phyloP scores from a whole-genome alignment of 2,329 filamentous ascomycete species.

The Orbilia javanica region DNA sequence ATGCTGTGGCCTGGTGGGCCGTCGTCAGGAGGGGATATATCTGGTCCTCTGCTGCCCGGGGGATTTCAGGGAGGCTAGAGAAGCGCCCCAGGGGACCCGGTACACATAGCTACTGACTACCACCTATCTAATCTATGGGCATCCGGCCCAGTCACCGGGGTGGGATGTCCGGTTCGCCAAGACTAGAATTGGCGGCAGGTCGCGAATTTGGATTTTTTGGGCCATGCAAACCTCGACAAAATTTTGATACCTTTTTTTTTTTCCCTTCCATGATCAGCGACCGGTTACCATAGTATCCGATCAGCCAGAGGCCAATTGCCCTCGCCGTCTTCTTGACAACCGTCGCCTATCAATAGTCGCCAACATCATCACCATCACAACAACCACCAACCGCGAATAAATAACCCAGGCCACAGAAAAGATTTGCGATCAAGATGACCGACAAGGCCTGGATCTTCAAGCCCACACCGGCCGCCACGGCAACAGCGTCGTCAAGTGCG shows the following conservation, averaged over 20 bases:
- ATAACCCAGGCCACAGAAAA: neutral
- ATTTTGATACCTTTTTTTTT: constrained; percentile 7
- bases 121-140: too few species aligned
- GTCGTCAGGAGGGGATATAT: constrained; percentile 22
- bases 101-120: too few species aligned
- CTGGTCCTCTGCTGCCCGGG: constrained; percentile 4
- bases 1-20: neutral
- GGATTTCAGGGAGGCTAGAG: neutral
- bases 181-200: constrained; percentile 11
- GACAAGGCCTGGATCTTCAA: constrained; percentile 30
- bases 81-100: neutral
- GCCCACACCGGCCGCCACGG: neutral
- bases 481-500: neutral
- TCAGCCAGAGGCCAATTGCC: constrained; percentile 5
- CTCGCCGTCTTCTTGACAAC: neutral
- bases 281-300: neutral
- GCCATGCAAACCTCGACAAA: constrained; percentile 7
- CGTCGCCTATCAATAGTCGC: neutral
- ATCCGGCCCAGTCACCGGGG: neutral
- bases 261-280: neutral
- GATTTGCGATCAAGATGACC: constrained; percentile 7
- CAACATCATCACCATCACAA: neutral
- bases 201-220: neutral
- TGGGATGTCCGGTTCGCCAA: constrained; percentile 1
- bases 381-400: neutral